Conservation (phyloP, 2,329 filamentous ascomycete species). For the Chaetomium olivaceum region DNA sequence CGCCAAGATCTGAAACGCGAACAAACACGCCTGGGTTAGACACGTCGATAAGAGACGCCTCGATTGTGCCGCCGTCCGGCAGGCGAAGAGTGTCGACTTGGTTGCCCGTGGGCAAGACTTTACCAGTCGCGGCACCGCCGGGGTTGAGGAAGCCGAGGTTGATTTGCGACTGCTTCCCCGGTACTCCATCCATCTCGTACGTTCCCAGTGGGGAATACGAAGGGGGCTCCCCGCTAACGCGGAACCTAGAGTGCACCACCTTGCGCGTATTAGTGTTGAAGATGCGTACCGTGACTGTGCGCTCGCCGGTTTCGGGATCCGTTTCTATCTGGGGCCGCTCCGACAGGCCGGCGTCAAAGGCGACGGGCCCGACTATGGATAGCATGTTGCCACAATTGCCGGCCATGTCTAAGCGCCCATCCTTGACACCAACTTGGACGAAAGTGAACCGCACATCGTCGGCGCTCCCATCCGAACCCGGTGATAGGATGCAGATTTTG, state of each 20-base stretch:
- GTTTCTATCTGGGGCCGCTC: slow-evolving; percentile 13
- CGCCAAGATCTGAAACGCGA: slow-evolving; percentile 36
- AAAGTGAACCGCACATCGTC: slow-evolving; percentile 59
- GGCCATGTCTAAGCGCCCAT: slow-evolving; percentile 62
- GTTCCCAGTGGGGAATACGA: slow-evolving; percentile 37
- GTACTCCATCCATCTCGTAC: slow-evolving; percentile 45
- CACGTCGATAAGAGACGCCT: slow-evolving; percentile 44
- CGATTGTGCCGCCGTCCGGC: slow-evolving; percentile 34
- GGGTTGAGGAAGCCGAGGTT: slow-evolving; percentile 44
- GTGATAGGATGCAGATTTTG: slow-evolving; percentile 68
- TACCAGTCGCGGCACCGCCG: slow-evolving; percentile 45
- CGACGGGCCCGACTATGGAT: slow-evolving; percentile 65
- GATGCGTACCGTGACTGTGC: slow-evolving; percentile 54
- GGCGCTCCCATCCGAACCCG: slow-evolving; percentile 25
- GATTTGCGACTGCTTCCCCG: slow-evolving; percentile 40
- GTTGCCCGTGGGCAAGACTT: slow-evolving; percentile 43
- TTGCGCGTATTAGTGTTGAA: slow-evolving; percentile 73
- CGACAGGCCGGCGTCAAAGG: slow-evolving; percentile 56
- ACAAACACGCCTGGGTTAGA: slow-evolving; percentile 48
- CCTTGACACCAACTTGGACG: slow-evolving; percentile 65
- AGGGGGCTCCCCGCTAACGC: slow-evolving; percentile 37
- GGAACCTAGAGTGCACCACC: slow-evolving; percentile 43
- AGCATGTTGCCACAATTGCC: slow-evolving; percentile 79
- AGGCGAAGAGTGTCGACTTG: slow-evolving; percentile 38
- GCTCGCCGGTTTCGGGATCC: slow-evolving; percentile 5